Evolutionary conservation across 1,284 basidiomycete species (phyloP).

Genomic region (Salmacisia buchloeana): DNA sequence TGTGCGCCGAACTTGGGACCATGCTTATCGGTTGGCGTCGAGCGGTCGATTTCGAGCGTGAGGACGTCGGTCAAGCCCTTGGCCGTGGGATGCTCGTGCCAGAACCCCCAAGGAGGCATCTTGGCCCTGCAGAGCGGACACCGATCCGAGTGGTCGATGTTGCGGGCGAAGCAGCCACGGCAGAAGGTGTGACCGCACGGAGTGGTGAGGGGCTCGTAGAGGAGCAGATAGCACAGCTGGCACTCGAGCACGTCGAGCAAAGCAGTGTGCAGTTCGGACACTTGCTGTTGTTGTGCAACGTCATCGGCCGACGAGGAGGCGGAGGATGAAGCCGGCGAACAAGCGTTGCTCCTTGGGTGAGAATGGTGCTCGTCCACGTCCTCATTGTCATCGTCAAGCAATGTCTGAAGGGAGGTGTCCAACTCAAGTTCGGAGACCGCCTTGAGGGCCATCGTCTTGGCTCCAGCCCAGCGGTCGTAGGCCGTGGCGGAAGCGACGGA

Average conservation of each 20-base stretch:
- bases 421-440: too few relatives aligned
- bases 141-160: slow-evolving; percentile 72
- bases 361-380: slow-evolving; percentile 3
- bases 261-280: slow-evolving; percentile 51
- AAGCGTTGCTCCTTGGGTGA: neutral
- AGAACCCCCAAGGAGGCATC: slow-evolving; percentile 70
- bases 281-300: slow-evolving; percentile 19
- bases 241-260: slow-evolving; percentile 72
- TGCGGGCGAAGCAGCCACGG: slow-evolving; percentile 75
- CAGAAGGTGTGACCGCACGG: slow-evolving; percentile 96
- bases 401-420: neutral
- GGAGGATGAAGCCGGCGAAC: neutral
- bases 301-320: slow-evolving; percentile 11
- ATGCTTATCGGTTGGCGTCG: neutral
- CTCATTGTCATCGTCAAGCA: neutral
- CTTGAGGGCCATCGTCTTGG: too few relatives aligned
- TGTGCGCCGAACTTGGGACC: neutral
- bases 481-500: too few relatives aligned
- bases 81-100: slow-evolving; percentile 61
- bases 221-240: slow-evolving; percentile 79
- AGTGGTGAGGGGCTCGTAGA: slow-evolving; percentile 81
- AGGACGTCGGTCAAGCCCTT: slow-evolving; percentile 28
- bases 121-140: slow-evolving; percentile 81
- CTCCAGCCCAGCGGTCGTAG: too few relatives aligned
- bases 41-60: slow-evolving; percentile 10